Conservation (phyloP, 768 basidiomycete genomes). For the Termitomyces sp. region DNA sequence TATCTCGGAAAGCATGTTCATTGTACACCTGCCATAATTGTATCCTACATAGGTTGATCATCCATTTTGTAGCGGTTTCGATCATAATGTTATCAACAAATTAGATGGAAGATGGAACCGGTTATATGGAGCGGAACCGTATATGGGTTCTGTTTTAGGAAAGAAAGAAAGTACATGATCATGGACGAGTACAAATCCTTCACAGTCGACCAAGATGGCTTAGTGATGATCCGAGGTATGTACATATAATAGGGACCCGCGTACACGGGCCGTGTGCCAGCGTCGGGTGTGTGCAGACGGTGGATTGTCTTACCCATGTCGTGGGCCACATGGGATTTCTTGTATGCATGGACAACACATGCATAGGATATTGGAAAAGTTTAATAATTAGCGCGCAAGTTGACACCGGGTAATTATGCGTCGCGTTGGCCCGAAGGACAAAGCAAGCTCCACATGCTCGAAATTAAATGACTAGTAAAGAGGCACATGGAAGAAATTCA, state of each 20-base stretch:
- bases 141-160: conserved; percentile 1
- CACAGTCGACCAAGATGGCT: conserved; percentile 6
- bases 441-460: conserved; percentile 9
- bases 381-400: background rate
- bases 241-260: conserved; percentile 8
- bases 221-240: conserved; percentile 13
- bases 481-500: conserved; percentile 4
- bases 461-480: conserved; percentile 6
- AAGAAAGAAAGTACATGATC: conserved; percentile 6
- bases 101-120: background rate
- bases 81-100: background rate
- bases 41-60: background rate
- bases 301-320: conserved; percentile 6
- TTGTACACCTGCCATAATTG: background rate
- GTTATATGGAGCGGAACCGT: background rate
- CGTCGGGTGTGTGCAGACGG: conserved; percentile 3
- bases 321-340: conserved; percentile 11
- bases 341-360: background rate
- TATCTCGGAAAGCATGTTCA: background rate
- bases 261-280: conserved; percentile 7
- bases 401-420: background rate
- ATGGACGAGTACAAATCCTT: background rate
- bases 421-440: background rate
- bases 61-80: background rate
- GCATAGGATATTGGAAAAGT: background rate